A percentile compares a stretch with the other conserved stretches of the same genome.
phyloP scores from a whole-genome alignment of 345 rosid genomes.

The Eucalyptus curtisii region DNA sequence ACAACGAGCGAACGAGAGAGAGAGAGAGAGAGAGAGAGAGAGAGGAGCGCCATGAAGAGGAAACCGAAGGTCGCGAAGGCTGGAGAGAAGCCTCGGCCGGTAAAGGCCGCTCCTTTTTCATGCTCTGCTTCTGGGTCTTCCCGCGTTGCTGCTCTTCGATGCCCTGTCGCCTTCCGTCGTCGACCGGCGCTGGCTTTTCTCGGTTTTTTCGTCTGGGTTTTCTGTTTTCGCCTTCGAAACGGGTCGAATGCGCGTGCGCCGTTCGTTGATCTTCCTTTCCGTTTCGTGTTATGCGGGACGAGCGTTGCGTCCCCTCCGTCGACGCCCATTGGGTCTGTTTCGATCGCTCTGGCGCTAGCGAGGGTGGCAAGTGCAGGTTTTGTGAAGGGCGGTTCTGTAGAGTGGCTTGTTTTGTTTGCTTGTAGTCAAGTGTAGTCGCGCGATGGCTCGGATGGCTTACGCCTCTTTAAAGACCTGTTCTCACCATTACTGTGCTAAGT shows the following conservation, averaged over 20 bases:
- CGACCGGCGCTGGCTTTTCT: neutral
- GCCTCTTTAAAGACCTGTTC: neutral
- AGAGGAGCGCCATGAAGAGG: neutral
- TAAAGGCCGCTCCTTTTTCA: neutral
- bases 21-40: neutral
- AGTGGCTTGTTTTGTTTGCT: neutral
- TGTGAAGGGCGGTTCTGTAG: neutral
- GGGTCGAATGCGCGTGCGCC: neutral
- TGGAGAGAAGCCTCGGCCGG: neutral
- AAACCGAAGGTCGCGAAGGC: neutral
- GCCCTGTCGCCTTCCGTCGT: neutral
- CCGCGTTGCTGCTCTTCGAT: neutral
- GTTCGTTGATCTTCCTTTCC: neutral
- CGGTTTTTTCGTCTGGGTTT: neutral
- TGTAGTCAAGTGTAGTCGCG: neutral
- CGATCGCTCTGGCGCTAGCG: neutral
- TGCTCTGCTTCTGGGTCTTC: neutral
- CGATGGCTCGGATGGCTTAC: neutral
- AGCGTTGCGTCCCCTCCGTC: neutral
- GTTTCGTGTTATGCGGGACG: neutral
- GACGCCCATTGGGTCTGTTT: neutral
- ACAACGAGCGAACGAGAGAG: neutral
- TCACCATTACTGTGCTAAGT: neutral
- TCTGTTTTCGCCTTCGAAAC: neutral
- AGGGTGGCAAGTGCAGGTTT: neutral